phyloP scores from a whole-genome alignment of 2,329 filamentous ascomycete species.

The Thelonectria blattea region DNA sequence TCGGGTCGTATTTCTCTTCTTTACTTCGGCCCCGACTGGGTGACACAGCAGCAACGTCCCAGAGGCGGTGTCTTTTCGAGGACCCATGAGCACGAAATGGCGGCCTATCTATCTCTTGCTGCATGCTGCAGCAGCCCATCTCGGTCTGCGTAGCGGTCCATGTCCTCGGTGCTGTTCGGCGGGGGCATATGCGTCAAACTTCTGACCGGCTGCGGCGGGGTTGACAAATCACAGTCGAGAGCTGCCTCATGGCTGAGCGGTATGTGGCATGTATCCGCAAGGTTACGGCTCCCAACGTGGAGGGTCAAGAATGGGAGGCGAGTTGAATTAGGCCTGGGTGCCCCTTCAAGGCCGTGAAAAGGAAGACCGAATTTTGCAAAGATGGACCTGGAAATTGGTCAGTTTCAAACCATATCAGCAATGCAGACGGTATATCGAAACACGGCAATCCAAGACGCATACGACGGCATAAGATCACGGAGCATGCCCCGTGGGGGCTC shows the following conservation, averaged over 20 bases:
- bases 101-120: background rate
- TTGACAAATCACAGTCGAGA: slow-evolving; percentile 14
- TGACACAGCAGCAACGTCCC: slow-evolving; percentile 16
- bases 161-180: slow-evolving; percentile 4
- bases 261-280: slow-evolving; percentile 14
- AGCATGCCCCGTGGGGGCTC: background rate
- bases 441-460: background rate
- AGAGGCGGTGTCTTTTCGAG: background rate
- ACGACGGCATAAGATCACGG: background rate
- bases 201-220: slow-evolving; percentile 18
- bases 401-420: slow-evolving; percentile 1
- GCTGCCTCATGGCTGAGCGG: slow-evolving; percentile 2
- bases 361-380: background rate
- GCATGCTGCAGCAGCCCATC: slow-evolving; percentile 12
- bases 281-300: background rate
- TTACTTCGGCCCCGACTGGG: slow-evolving; percentile 8
- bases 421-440: background rate
- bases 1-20: background rate
- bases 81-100: slow-evolving; percentile 5
- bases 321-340: background rate
- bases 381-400: slow-evolving; percentile 2
- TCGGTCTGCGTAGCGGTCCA: slow-evolving; percentile 17
- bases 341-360: background rate
- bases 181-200: slow-evolving; percentile 1
- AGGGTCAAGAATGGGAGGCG: background rate